phyloP scores from a whole-genome alignment of 345 rosid species.

The Anastatica hierochuntica region DNA sequence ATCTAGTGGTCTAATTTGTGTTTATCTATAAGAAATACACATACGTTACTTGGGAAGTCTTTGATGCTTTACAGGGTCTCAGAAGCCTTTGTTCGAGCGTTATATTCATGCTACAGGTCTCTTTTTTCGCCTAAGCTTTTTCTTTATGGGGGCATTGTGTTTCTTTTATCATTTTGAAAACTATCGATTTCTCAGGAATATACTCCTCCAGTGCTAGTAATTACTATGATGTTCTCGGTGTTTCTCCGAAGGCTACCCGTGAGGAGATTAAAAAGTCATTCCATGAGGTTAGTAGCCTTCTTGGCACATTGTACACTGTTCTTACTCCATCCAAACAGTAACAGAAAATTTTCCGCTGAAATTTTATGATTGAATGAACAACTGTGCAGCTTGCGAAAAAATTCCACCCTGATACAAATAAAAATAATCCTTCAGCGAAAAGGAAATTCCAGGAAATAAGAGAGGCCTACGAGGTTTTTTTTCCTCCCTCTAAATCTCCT shows the following conservation, averaged over 20 bases:
- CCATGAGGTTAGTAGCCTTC: slow-evolving; percentile 45
- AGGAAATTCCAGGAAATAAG: slow-evolving; percentile 79
- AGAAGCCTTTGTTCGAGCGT: slow-evolving; percentile 30
- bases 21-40: slow-evolving; percentile 26
- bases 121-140: neutral
- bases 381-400: slow-evolving; percentile 80
- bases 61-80: slow-evolving; percentile 22
- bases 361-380: slow-evolving; percentile 5
- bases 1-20: too few relatives aligned
- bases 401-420: slow-evolving; percentile 89
- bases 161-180: neutral
- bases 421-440: slow-evolving; percentile 75
- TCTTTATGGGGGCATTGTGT: neutral
- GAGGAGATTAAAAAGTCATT: slow-evolving; percentile 85
- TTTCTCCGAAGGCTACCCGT: slow-evolving; percentile 51
- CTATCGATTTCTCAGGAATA: slow-evolving; percentile 29
- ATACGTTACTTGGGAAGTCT: slow-evolving; percentile 20
- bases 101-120: slow-evolving; percentile 63
- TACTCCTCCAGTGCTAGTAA: slow-evolving; percentile 32
- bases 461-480: slow-evolving; percentile 76
- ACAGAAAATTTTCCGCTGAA: too few relatives aligned
- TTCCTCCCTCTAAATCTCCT: neutral
- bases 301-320: neutral
- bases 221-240: slow-evolving; percentile 74
- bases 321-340: too few relatives aligned